A percentile compares a stretch with the other conserved stretches of the same genome.
Conservation (phyloP, 2,329 filamentous ascomycete species). For the Hypoxylon sp. region DNA sequence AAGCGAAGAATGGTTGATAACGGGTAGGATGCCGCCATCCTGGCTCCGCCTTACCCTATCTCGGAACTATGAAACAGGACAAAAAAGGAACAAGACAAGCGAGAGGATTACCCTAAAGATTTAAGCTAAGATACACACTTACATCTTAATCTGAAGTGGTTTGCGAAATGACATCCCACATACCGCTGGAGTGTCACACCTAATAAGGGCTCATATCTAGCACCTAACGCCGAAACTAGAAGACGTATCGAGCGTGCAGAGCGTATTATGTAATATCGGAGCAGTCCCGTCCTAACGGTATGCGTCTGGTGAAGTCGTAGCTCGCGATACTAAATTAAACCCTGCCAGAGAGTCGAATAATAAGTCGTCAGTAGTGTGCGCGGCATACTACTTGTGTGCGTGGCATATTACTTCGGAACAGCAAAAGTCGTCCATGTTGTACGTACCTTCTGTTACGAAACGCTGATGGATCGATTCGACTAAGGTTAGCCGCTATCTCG, state of each 20-base stretch:
- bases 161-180: background rate
- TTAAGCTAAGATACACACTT: conserved; percentile 2
- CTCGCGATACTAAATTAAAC: conserved; percentile 3
- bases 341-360: conserved; percentile 1
- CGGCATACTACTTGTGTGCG: background rate
- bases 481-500: background rate
- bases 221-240: background rate
- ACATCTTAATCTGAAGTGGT: conserved; percentile 6
- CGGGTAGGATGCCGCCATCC: background rate
- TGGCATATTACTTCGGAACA: background rate
- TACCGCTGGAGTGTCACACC: background rate
- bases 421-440: background rate
- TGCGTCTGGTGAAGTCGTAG: conserved; percentile 1
- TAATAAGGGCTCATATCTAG: background rate
- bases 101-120: background rate
- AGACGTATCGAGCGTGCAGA: background rate
- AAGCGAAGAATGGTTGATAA: background rate
- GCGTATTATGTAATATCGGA: background rate
- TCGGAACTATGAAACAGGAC: conserved; percentile 6
- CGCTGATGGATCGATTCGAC: background rate
- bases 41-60: background rate
- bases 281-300: background rate
- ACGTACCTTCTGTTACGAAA: background rate
- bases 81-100: conserved; percentile 6
- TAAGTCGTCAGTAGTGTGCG: background rate